phyloP scores from a whole-genome alignment of 768 basidiomycete species.

The Mycena vulgaris region DNA sequence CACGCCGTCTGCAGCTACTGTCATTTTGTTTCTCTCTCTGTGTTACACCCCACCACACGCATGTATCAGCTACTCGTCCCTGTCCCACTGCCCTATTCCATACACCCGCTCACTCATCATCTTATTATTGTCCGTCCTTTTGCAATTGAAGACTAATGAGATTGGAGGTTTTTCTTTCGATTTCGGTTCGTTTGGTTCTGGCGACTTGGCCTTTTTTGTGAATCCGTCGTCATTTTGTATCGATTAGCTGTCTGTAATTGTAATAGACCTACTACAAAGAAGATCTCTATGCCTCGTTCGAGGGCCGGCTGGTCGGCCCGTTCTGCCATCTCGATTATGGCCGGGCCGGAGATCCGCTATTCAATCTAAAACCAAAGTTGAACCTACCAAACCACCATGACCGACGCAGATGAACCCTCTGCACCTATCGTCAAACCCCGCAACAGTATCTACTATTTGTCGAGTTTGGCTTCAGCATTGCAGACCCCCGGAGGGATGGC shows the following conservation, averaged over 20 bases:
- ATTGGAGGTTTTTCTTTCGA: conserved; percentile 27
- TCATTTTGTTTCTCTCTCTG: conserved; percentile 20
- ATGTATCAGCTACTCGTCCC: conserved; percentile 41
- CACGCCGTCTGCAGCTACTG: conserved; percentile 26
- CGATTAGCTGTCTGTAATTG: not conserved
- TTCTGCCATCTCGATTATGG: too few species aligned
- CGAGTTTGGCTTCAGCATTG: too few species aligned
- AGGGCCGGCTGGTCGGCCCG: too few species aligned
- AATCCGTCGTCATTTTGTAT: not conserved
- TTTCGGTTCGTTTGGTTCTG: not conserved
- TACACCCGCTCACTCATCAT: conserved; percentile 33
- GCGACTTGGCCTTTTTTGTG: not conserved
- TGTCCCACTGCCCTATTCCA: conserved; percentile 33
- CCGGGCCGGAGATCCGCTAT: too few species aligned
- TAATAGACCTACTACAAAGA: too few species aligned
- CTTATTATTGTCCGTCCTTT: conserved; percentile 25
- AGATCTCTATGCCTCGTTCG: too few species aligned
- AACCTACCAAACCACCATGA: too few species aligned
- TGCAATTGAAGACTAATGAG: conserved; percentile 33
- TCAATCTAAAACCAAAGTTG: too few species aligned
- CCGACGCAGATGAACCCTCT: too few species aligned
- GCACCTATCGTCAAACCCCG: too few species aligned
- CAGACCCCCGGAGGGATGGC: too few species aligned
- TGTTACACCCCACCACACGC: conserved; percentile 26
- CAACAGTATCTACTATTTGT: too few species aligned